Conservation (phyloP, 2,329 filamentous ascomycete genomes). For the Fusarium sp. region DNA sequence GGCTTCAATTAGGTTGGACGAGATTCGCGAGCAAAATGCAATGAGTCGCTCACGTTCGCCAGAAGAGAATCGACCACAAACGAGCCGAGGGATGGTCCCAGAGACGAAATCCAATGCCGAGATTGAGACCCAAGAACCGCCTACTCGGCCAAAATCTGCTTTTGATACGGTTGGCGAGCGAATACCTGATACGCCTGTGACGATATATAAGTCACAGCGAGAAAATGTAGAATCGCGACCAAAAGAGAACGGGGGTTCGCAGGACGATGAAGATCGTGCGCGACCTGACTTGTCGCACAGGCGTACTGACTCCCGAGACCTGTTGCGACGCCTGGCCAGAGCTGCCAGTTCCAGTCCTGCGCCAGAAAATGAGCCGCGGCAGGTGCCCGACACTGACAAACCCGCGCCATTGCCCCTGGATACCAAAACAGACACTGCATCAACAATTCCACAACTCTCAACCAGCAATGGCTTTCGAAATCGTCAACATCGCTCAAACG, state of each 20-base stretch:
- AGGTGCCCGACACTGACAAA: slow-evolving; percentile 28
- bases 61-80: slow-evolving; percentile 50
- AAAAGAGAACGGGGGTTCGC: slow-evolving; percentile 8
- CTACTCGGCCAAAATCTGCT: slow-evolving; percentile 38
- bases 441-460: slow-evolving; percentile 30
- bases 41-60: slow-evolving; percentile 58
- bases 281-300: slow-evolving; percentile 35
- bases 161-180: slow-evolving; percentile 48
- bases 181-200: slow-evolving; percentile 55
- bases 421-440: slow-evolving; percentile 26
- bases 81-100: slow-evolving; percentile 34
- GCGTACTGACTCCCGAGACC: slow-evolving; percentile 58
- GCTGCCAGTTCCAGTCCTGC: slow-evolving; percentile 60
- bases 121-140: slow-evolving; percentile 31
- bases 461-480: slow-evolving; percentile 31
- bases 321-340: slow-evolving; percentile 61
- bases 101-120: slow-evolving; percentile 22
- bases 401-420: slow-evolving; percentile 17
- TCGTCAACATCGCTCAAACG: slow-evolving; percentile 24
- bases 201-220: slow-evolving; percentile 50
- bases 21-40: slow-evolving; percentile 64
- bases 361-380: slow-evolving; percentile 42
- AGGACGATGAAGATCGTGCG: slow-evolving; percentile 26
- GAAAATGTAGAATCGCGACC: slow-evolving; percentile 16
- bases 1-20: slow-evolving; percentile 62